Conservation (phyloP, 192 early-diverging fungal genomes). For the Coemansia sp. region DNA sequence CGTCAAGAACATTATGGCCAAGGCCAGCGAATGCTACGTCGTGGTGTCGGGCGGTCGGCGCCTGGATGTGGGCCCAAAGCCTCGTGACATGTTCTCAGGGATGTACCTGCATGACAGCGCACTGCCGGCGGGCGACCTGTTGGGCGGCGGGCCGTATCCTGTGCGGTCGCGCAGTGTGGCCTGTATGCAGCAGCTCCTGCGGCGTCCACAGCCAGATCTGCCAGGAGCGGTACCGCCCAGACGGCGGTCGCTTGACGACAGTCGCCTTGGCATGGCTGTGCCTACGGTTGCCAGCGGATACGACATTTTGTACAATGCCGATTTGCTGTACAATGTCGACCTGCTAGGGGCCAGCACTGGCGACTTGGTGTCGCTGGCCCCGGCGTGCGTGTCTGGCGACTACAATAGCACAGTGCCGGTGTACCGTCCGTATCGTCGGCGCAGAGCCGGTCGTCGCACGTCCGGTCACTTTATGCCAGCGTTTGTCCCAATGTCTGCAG, state of each 20-base stretch:
- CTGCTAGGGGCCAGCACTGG: conserved; percentile 27
- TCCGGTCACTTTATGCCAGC: conserved; percentile 1
- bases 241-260: conserved; percentile 8
- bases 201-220: background rate
- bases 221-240: background rate
- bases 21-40: conserved; percentile 39
- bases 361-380: conserved; percentile 44
- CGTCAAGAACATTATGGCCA: conserved; percentile 39
- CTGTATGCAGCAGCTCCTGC: conserved; percentile 14
- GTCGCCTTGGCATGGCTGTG: background rate
- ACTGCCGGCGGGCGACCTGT: background rate
- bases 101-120: conserved; percentile 18
- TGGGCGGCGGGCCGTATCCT: conserved; percentile 8
- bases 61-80: conserved; percentile 20
- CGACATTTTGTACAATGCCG: background rate
- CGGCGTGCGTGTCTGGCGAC: background rate
- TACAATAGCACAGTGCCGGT: background rate
- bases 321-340: conserved; percentile 21
- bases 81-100: conserved; percentile 21
- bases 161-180: conserved; percentile 15
- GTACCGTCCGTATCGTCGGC: background rate
- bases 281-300: background rate
- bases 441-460: background rate
- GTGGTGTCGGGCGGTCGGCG: conserved; percentile 28
- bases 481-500: conserved; percentile 7